Evolutionary conservation across 2,329 filamentous ascomycete species (phyloP), one percentile per base, ranked within the genome.

Genomic region (Ophiostoma tasmaniense): DNA sequence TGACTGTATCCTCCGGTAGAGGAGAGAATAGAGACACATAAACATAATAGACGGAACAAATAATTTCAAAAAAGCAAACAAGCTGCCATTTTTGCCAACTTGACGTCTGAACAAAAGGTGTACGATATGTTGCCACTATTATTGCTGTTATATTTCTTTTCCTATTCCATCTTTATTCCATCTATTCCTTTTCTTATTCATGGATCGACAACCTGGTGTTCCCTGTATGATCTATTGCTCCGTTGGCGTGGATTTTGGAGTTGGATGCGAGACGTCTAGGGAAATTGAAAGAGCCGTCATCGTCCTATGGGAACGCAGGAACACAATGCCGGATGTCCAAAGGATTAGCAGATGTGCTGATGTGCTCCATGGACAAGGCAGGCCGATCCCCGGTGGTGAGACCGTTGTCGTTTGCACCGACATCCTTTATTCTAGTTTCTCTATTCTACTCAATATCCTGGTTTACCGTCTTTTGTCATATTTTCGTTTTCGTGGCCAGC

Each of bases 401-500:
- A 64, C 59, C 59, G 59, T 64, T 64, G 55, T 22, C 30, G 59
- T 55, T 55, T 28, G 50, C n/a, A 55, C 50, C 22, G 50, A 22
- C 22, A 55, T 25, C n/a, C 50, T 59, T 22, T 13, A 59, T 3
- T 59, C 28, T 45, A 8, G 42, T n/a, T 6, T 45, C 17, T 20
- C n/a, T n/a, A n/a, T n/a, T n/a, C n/a, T n/a, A n/a, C n/a, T n/a
- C n/a, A n/a, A 17, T 20, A 45, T 45, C 42, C 42, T 45, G 17
- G 42, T n/a, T n/a, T 45, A 6, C 7, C 17, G 42, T 45, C 20
- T 45, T 25, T 55, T 55, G 33, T 33, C 33, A 33, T 33, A 5
- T 22, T 22, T 50, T 50, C 13, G 20, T 55, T 55, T 55, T 55
- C 50, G 50, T 55, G n/a, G 25, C 22, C 50, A 55, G 50, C n/a